Evolutionary conservation across 2,329 filamentous ascomycete species (phyloP).

Genomic region (Fusarium globosum): DNA sequence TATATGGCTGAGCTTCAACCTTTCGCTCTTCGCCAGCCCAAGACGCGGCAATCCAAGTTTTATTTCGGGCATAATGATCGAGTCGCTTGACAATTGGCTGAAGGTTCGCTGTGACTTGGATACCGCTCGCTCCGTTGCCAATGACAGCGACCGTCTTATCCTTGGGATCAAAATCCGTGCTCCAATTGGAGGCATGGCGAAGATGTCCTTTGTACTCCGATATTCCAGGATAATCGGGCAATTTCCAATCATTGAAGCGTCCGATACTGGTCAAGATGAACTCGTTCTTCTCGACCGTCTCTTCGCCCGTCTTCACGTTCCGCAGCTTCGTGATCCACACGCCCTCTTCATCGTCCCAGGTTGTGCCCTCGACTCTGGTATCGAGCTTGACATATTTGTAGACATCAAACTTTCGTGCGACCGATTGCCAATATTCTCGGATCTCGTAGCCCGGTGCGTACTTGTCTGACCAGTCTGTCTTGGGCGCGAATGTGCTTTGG

Average conservation of each 20-base stretch:
- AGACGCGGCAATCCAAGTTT: slow-evolving; percentile 74
- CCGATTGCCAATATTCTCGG: slow-evolving; percentile 70
- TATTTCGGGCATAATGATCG: slow-evolving; percentile 73
- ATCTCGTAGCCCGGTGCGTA: slow-evolving; percentile 77
- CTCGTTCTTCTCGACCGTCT: slow-evolving; percentile 63
- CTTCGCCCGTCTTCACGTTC: slow-evolving; percentile 52
- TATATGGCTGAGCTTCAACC: slow-evolving; percentile 65
- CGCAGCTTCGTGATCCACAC: slow-evolving; percentile 66
- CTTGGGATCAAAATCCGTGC: slow-evolving; percentile 59
- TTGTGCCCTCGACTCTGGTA: slow-evolving; percentile 64
- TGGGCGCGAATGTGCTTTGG: slow-evolving; percentile 74
- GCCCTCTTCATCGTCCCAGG: slow-evolving; percentile 64
- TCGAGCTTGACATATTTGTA: slow-evolving; percentile 67
- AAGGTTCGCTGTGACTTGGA: slow-evolving; percentile 66
- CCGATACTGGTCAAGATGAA: slow-evolving; percentile 73
- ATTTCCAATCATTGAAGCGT: slow-evolving; percentile 72
- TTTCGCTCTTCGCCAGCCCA: slow-evolving; percentile 67
- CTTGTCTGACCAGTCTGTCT: slow-evolving; percentile 74
- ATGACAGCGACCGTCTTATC: slow-evolving; percentile 68
- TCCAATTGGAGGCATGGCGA: slow-evolving; percentile 71
- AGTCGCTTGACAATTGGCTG: slow-evolving; percentile 61
- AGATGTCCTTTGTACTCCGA: slow-evolving; percentile 65
- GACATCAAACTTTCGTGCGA: slow-evolving; percentile 73
- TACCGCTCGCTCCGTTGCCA: slow-evolving; percentile 71
- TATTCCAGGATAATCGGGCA: slow-evolving; percentile 70